Percentiles rank a stretch among this genome's conserved stretches.
phyloP scores from a whole-genome alignment of 75 land plant genomes.

The Pinus albicaulis region DNA sequence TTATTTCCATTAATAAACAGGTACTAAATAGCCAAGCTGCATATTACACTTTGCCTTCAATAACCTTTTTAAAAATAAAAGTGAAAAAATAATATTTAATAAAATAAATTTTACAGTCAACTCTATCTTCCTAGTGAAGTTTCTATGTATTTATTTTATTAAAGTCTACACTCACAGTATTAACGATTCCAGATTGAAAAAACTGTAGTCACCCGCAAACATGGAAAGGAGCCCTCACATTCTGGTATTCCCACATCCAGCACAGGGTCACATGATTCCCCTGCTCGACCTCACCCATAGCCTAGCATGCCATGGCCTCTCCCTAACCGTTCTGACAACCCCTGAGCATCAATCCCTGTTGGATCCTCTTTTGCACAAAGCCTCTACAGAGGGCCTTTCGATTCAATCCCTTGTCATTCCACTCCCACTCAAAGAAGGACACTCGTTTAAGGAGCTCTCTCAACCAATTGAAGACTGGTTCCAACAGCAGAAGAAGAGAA shows the following conservation, averaged over 20 bases:
- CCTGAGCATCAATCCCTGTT: constrained; percentile 37
- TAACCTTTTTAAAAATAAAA: too few relatives aligned
- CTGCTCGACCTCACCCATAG: constrained; percentile 41
- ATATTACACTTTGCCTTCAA: too few relatives aligned
- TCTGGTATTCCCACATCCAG: constrained; percentile 34
- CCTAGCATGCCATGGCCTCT: constrained; percentile 16
- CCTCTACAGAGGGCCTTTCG: not conserved
- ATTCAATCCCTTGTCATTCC: not conserved
- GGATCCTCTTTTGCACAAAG: constrained; percentile 25
- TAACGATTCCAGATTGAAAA: too few relatives aligned
- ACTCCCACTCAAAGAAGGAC: not conserved
- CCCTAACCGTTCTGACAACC: constrained; percentile 29
- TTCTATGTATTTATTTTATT: too few relatives aligned
- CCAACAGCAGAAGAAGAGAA: not conserved
- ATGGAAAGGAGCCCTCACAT: constrained; percentile 3
- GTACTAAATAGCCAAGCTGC: too few relatives aligned
- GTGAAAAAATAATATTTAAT: too few relatives aligned
- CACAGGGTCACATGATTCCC: constrained; percentile 47
- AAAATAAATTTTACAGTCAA: too few relatives aligned
- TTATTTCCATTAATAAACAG: too few relatives aligned
- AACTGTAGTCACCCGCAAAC: too few relatives aligned
- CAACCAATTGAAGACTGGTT: constrained; percentile 21
- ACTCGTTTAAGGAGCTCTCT: constrained; percentile 15
- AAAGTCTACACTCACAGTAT: too few relatives aligned
- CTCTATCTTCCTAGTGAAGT: too few relatives aligned